Base-by-base conservation (phyloP, 257 asterid species). In the Rehmannia glutinosa region DNA sequence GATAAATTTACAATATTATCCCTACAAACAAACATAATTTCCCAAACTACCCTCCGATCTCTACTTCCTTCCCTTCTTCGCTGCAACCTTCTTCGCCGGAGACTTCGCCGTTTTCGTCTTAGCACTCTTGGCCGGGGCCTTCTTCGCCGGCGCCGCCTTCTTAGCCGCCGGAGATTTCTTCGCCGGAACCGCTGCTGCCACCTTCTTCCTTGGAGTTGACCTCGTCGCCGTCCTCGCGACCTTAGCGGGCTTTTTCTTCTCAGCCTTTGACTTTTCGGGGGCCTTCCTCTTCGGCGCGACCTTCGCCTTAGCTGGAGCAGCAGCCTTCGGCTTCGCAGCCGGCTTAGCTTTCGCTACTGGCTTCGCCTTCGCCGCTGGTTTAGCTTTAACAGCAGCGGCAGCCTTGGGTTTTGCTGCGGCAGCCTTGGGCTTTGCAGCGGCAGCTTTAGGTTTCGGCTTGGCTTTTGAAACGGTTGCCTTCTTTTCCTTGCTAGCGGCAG, bases 251-350 rank as follows among this genome's bases (percentile, higher is more conserved):
- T 72, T 80, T 47, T 81, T 81, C 70, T 78, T 83, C 68, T 72
- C 84, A 30, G 71, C 65, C 74, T 77, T 77, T 1, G 79, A 21
- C 71, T 69, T 84, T 67, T 76, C 87, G 6, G 83, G 81, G 1
- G 82, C 83, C 72, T 82, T 87, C 60, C 88, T 70, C 76, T 86
- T 86, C 1, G 77, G 52, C 3, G 79, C 85, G 0, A 82, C 27
- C 60, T 57, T 75, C 1, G 84, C 57, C 75, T 86, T 86, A 0
- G 70, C 81, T 11, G 78, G 70, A 11, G 75, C 28, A 1, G 64
- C 82, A 6, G 84, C 70, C 56, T 75, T 82, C 0, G 87, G 43
- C 33, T 84, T 84, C 0, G 80, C 80, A 2, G 64, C 88, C 0
- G 85, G 76, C 68, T 78, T 83, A 6, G 87, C 61, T 12, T 80